Percentiles rank a stretch among this genome's conserved stretches.
phyloP scores from a whole-genome alignment of 148 eudicot species.

The Beta vulgaris region DNA sequence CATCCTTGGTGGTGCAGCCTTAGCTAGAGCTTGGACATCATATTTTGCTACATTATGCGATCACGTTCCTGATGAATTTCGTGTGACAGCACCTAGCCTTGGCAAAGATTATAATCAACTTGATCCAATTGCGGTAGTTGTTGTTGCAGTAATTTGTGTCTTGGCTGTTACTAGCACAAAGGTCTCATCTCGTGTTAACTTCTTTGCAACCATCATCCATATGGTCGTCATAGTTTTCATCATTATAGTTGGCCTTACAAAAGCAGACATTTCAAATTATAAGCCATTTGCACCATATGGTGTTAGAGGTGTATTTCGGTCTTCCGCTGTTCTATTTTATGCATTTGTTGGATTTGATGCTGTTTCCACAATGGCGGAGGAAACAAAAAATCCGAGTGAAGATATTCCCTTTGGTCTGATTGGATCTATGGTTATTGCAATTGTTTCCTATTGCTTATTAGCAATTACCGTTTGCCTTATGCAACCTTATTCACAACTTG shows the following conservation, averaged over 20 bases:
- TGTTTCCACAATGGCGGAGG: slow-evolving; percentile 49
- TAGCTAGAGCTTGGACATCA: slow-evolving; percentile 74
- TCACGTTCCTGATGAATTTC: slow-evolving; percentile 37
- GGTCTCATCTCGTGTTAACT: slow-evolving; percentile 44
- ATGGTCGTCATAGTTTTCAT: slow-evolving; percentile 37
- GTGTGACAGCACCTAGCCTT: slow-evolving; percentile 29
- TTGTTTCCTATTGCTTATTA: slow-evolving; percentile 30
- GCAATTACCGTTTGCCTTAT: slow-evolving; percentile 40
- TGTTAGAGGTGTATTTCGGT: slow-evolving; percentile 36
- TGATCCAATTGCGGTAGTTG: slow-evolving; percentile 48
- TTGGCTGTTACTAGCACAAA: slow-evolving; percentile 40
- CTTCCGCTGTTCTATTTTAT: slow-evolving; percentile 50
- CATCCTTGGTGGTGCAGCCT: slow-evolving; percentile 57
- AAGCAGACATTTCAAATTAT: slow-evolving; percentile 32
- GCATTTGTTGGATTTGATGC: slow-evolving; percentile 60
- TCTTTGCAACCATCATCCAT: slow-evolving; percentile 39
- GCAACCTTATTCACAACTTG: slow-evolving; percentile 38
- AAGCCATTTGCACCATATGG: slow-evolving; percentile 31
- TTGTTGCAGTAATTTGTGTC: slow-evolving; percentile 32
- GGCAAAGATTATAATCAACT: slow-evolving; percentile 35
- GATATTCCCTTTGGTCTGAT: slow-evolving; percentile 47
- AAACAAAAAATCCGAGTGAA: slow-evolving; percentile 40
- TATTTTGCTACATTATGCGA: slow-evolving; percentile 64
- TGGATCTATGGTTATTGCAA: slow-evolving; percentile 35
- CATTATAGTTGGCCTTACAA: slow-evolving; percentile 37